phyloP scores from a whole-genome alignment of 805 yeast species.

The Schwanniomyces sp. region DNA sequence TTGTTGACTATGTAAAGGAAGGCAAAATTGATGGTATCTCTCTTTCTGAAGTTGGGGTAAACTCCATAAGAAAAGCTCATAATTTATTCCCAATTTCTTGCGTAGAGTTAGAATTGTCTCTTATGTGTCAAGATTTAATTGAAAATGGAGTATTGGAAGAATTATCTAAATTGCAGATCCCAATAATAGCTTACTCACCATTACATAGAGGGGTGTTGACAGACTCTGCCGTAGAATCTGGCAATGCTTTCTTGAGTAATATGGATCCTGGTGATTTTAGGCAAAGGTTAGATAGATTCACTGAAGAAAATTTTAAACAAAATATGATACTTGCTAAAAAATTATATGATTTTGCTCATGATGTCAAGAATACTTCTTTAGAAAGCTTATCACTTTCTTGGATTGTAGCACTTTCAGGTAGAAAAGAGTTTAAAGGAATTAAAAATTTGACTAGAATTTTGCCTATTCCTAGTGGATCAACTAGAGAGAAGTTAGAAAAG shows the following conservation, averaged over 20 bases:
- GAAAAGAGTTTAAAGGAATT: constrained; percentile 45
- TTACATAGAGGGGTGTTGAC: constrained; percentile 77
- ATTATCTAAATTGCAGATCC: constrained; percentile 57
- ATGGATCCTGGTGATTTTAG: constrained; percentile 61
- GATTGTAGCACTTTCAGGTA: constrained; percentile 65
- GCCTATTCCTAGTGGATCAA: constrained; percentile 82
- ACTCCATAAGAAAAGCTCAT: constrained; percentile 59
- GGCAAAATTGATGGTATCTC: constrained; percentile 74
- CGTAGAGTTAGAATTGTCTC: constrained; percentile 78
- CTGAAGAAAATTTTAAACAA: constrained; percentile 51
- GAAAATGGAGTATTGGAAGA: constrained; percentile 62
- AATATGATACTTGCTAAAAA: constrained; percentile 52
- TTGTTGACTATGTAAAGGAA: constrained; percentile 57
- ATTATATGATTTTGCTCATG: constrained; percentile 50
- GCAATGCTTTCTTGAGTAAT: constrained; percentile 34
- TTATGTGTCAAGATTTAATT: constrained; percentile 63
- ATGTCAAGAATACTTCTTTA: constrained; percentile 50
- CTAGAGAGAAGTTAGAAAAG: constrained; percentile 56
- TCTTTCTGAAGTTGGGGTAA: constrained; percentile 68
- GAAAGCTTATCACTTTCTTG: constrained; percentile 50
- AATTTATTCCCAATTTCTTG: constrained; percentile 57
- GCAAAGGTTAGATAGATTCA: constrained; percentile 52
- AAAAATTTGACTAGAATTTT: constrained; percentile 52
- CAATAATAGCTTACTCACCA: constrained; percentile 82
- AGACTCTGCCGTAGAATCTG: constrained; percentile 49